These are phyloP conservation scores for Grosmannia huntii DNA, from an alignment of 2,329 filamentous ascomycete genomes.

Conservation along the genomic window DNA sequence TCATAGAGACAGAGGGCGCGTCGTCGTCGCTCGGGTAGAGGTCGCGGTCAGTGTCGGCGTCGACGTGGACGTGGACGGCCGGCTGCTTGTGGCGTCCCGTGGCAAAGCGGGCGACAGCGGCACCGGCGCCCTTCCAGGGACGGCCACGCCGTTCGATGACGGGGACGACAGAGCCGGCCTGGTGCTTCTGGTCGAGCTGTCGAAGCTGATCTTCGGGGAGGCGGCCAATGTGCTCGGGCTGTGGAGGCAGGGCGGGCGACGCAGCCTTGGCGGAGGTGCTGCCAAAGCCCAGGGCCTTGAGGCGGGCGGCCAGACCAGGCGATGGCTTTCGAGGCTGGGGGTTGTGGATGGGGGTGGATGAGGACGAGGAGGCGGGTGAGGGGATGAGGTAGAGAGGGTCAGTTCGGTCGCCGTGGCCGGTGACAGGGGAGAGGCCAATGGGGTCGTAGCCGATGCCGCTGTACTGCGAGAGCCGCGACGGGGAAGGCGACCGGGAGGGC, in stretches of 20 bases:
- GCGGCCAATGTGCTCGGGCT: conserved; percentile 45
- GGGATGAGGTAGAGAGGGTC: background rate
- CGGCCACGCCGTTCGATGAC: conserved; percentile 53
- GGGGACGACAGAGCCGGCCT: conserved; percentile 36
- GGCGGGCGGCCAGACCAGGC: conserved; percentile 49
- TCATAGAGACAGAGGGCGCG: conserved; percentile 18
- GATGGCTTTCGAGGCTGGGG: conserved; percentile 40
- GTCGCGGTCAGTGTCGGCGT: conserved; percentile 4
- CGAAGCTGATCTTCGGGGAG: conserved; percentile 59
- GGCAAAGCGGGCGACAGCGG: conserved; percentile 23
- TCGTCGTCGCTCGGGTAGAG: conserved; percentile 3
- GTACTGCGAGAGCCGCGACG: conserved; percentile 8
- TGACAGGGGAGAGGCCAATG: background rate
- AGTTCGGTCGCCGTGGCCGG: background rate
- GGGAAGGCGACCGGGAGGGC: conserved; percentile 9
- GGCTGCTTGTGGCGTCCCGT: conserved; percentile 1
- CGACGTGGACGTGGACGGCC: conserved; percentile 5
- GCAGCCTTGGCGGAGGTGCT: conserved; percentile 23
- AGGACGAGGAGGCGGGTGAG: background rate
- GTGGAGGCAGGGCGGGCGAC: conserved; percentile 18
- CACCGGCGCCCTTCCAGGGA: conserved; percentile 57
- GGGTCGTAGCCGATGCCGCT: conserved; percentile 3
- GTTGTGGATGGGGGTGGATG: background rate
- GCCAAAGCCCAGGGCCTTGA: conserved; percentile 52
- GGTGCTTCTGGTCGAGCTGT: conserved; percentile 55